These are phyloP conservation scores for Ramalina peruviana DNA, from an alignment of 495 filamentous ascomycete species.

Conservation along the genomic window DNA sequence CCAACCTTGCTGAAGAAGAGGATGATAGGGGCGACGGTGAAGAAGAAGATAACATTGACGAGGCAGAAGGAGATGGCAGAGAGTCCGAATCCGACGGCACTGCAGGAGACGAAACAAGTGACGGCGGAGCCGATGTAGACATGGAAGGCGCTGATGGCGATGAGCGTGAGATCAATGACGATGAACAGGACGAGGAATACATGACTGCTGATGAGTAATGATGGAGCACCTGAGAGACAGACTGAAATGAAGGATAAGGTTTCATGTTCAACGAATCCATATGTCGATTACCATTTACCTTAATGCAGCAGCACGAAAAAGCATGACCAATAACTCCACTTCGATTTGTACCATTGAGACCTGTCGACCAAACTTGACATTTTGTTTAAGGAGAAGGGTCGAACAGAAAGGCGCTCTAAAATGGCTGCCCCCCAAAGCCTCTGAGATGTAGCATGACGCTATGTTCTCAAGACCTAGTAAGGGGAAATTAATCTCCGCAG, in stretches of 20 bases:
- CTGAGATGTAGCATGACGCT: conserved; percentile 13
- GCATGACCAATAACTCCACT: background rate
- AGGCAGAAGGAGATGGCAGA: conserved; percentile 5
- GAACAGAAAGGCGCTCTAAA: background rate
- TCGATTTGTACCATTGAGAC: background rate
- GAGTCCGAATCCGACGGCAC: conserved; percentile 13
- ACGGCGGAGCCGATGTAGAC: background rate
- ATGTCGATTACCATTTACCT: no score
- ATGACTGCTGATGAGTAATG: conserved; percentile 11
- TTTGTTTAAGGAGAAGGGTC: no score
- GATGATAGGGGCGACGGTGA: conserved; percentile 4
- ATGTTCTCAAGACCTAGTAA: conserved; percentile 15
- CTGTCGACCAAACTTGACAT: background rate
- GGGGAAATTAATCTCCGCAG: conserved; percentile 64
- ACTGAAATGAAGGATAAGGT: no score
- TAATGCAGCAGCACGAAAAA: no score
- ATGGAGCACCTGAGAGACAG: background rate
- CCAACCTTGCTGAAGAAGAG: conserved; percentile 1
- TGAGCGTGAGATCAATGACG: conserved; percentile 3
- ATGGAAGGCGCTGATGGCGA: conserved; percentile 15
- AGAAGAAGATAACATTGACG: conserved; percentile 15
- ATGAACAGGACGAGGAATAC: conserved; percentile 9
- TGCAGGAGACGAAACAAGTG: background rate
- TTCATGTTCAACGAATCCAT: no score
- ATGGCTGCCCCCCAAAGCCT: background rate